These are phyloP conservation scores for Dujonia santamariae DNA, from an alignment of 1,139 yeast genomes.

Conservation along the genomic window DNA sequence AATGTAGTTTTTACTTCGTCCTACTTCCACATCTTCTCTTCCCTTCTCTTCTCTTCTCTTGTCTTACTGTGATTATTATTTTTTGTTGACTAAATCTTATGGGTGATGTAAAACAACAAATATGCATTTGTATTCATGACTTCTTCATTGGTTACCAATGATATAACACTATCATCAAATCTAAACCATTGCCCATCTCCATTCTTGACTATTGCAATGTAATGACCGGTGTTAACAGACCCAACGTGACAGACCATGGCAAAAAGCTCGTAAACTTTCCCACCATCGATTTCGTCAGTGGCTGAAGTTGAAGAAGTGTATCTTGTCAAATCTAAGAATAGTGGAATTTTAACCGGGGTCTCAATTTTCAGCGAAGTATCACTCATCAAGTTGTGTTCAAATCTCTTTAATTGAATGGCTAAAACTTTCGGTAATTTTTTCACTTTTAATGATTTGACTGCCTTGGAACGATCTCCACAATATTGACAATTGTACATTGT, in stretches of 20 bases:
- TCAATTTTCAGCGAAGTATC: constrained; percentile 73
- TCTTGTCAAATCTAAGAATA: constrained; percentile 64
- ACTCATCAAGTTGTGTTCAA: constrained; percentile 62
- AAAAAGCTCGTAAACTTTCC: constrained; percentile 68
- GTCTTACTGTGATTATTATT: too few relatives aligned
- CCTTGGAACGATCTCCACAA: constrained; percentile 62
- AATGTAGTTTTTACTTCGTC: too few relatives aligned
- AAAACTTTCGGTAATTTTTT: constrained; percentile 72
- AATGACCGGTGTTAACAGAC: constrained; percentile 92
- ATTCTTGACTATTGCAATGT: constrained; percentile 73
- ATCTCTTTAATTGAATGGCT: constrained; percentile 81
- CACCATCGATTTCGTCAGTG: constrained; percentile 17
- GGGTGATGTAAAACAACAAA: constrained; percentile 71
- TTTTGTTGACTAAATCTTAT: constrained; percentile 24
- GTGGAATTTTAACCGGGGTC: constrained; percentile 67
- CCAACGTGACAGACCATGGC: constrained; percentile 90
- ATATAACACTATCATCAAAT: constrained; percentile 88
- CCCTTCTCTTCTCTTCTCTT: too few relatives aligned
- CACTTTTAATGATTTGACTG: constrained; percentile 67
- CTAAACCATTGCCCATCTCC: constrained; percentile 78
- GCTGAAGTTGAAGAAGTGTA: constrained; percentile 43
- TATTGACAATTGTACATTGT: constrained; percentile 64
- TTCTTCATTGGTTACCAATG: constrained; percentile 58
- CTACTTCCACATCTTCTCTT: too few relatives aligned
- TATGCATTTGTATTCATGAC: constrained; percentile 75